phyloP scores from a whole-genome alignment of 768 basidiomycete species.

The Hydnomerulius pinastri region DNA sequence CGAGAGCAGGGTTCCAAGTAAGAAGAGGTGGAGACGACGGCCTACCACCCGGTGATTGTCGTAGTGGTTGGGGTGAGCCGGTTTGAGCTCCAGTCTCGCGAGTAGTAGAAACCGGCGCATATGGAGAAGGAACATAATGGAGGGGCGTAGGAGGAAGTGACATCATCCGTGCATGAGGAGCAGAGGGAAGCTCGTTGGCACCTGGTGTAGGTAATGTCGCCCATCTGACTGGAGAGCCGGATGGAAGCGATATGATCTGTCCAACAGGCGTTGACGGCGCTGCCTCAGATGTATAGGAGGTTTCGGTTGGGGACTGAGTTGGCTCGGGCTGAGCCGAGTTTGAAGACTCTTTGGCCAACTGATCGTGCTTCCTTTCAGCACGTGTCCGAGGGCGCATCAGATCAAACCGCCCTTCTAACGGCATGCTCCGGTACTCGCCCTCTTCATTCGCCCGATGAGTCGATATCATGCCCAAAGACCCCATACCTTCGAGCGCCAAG shows the following conservation, averaged over 20 bases:
- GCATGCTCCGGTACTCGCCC: conserved; percentile 79
- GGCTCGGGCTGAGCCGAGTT: conserved; percentile 22
- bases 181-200: conserved; percentile 60
- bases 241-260: conserved; percentile 33
- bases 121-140: conserved; percentile 20
- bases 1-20: conserved; percentile 79
- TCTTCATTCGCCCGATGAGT: conserved; percentile 38
- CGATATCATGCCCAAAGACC: conserved; percentile 8
- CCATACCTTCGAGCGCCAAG: conserved; percentile 33
- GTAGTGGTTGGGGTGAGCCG: conserved; percentile 16
- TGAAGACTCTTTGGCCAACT: not conserved
- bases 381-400: conserved; percentile 58
- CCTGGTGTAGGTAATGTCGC: conserved; percentile 61
- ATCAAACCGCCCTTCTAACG: conserved; percentile 86
- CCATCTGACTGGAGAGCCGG: conserved; percentile 42
- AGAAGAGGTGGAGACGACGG: conserved; percentile 64
- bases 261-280: conserved; percentile 41
- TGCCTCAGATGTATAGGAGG: conserved; percentile 2
- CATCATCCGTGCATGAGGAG: conserved; percentile 51
- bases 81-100: conserved; percentile 25
- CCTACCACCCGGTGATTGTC: conserved; percentile 30
- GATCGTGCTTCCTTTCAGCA: conserved; percentile 18
- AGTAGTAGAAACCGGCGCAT: conserved; percentile 11
- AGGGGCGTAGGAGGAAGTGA: conserved; percentile 48
- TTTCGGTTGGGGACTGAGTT: conserved; percentile 7